Conservation (phyloP, 2,329 filamentous ascomycete genomes). For the Penicillium sp. region DNA sequence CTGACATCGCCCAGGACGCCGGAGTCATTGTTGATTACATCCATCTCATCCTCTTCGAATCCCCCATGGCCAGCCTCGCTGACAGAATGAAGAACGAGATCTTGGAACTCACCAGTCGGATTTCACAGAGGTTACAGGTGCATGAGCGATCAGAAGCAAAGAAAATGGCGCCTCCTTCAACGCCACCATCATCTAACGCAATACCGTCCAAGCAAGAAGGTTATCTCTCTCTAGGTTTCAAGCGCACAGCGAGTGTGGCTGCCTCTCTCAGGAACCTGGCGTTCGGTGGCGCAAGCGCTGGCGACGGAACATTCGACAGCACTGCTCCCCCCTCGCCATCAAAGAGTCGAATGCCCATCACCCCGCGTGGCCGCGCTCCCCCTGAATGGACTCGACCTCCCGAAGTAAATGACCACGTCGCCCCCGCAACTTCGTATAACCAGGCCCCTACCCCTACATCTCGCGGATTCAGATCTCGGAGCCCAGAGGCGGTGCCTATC, state of each 20-base stretch:
- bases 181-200: conserved; percentile 46
- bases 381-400: conserved; percentile 64
- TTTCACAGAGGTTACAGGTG: conserved; percentile 41
- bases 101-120: conserved; percentile 34
- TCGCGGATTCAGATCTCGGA: conserved; percentile 66
- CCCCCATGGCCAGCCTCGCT: conserved; percentile 68
- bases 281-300: conserved; percentile 47
- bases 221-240: conserved; percentile 60
- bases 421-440: conserved; percentile 68
- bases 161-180: conserved; percentile 42
- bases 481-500: conserved; percentile 56
- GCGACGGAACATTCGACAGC: conserved; percentile 28
- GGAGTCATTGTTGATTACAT: conserved; percentile 83
- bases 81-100: conserved; percentile 70
- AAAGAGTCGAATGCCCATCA: conserved; percentile 40
- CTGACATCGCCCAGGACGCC: conserved; percentile 84
- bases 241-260: conserved; percentile 63
- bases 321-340: conserved; percentile 30
- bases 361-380: conserved; percentile 51
- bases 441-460: conserved; percentile 75
- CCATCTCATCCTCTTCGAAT: conserved; percentile 72
- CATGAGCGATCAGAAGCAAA: conserved; percentile 35
- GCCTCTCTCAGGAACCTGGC: conserved; percentile 62
- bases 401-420: conserved; percentile 69
- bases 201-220: conserved; percentile 56